These are phyloP conservation scores for Talaromyces sp. DNA, from an alignment of 2,329 filamentous ascomycete genomes.

Conservation along the genomic window DNA sequence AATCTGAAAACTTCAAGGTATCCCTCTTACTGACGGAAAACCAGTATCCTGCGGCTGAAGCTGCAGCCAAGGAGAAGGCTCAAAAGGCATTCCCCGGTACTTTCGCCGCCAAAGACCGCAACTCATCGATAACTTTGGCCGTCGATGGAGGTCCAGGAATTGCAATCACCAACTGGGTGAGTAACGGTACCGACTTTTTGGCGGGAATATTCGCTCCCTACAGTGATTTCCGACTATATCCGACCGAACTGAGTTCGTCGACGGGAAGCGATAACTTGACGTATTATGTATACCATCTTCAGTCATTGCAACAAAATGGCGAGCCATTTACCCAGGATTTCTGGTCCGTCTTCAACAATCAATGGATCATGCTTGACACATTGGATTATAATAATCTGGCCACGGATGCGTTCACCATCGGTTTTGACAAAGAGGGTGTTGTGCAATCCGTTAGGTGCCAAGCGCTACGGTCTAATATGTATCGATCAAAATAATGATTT, in stretches of 20 bases:
- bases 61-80: background rate
- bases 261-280: background rate
- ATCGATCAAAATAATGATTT: background rate
- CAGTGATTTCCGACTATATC: constrained; percentile 1
- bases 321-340: background rate
- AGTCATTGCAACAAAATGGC: background rate
- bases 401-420: background rate
- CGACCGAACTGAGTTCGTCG: background rate
- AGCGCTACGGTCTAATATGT: background rate
- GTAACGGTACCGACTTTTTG: constrained; percentile 1
- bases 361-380: background rate
- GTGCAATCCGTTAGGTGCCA: background rate
- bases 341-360: background rate
- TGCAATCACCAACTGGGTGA: background rate
- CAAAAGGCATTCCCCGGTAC: background rate
- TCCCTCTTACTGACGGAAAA: background rate
- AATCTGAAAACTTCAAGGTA: background rate
- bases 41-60: constrained; percentile 1
- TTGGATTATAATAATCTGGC: constrained; percentile 1
- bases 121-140: constrained; percentile 1
- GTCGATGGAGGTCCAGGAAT: background rate
- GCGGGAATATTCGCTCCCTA: background rate
- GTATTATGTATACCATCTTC: background rate
- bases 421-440: background rate
- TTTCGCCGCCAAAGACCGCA: background rate